Base-by-base conservation (phyloP, 2,329 filamentous ascomycete species). In the Amphichorda felina region DNA sequence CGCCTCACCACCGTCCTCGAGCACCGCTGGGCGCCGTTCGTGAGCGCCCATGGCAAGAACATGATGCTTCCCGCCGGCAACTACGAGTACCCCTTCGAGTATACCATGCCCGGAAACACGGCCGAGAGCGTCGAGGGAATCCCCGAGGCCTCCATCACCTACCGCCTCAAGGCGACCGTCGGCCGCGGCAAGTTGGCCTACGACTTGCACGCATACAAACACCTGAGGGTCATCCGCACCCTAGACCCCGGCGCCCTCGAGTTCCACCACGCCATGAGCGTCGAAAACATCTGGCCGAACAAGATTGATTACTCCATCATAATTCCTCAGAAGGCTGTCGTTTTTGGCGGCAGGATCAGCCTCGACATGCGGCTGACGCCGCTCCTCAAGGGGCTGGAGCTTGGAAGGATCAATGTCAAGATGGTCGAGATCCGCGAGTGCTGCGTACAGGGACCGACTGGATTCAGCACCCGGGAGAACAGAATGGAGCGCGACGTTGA, bases 211-310 rank as follows among this genome's bases (percentile, higher is more conserved):
- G 74, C 84, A 24, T 80, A 80, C 54, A 89, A 89, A 56, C 79
- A 82, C 36, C 59, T 91, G 38, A 75, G 84, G 37, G 75, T 89
- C 38, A 82, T 89, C 39, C 74, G 84, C 38, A 89, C 84, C 1
- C 63, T 88, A 32, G 81, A 85, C 40, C 72, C 82, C 9, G 79
- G 78, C 34, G 81, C 82, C 9, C 66, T 88, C 39, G 83, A 89
- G 52, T 72, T 88, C 42, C 70, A 82, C 26, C 82, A 96, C 57
- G 81, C 86, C 33, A 91, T 95, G 85, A 85, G 84, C 43, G 88
- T 96, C 43, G 88, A 95, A 58, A 95, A 95, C 51, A 82, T 94
- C 43, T 98, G 91, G 91, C 83, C 87, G 5, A 91, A 94, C 64
- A 98, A 98, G 66, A 75, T 96, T 47, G 85, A 94, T 55, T 98